Base-by-base conservation (phyloP, 2,329 filamentous ascomycete species). In the Arthroderma uncinatum region DNA sequence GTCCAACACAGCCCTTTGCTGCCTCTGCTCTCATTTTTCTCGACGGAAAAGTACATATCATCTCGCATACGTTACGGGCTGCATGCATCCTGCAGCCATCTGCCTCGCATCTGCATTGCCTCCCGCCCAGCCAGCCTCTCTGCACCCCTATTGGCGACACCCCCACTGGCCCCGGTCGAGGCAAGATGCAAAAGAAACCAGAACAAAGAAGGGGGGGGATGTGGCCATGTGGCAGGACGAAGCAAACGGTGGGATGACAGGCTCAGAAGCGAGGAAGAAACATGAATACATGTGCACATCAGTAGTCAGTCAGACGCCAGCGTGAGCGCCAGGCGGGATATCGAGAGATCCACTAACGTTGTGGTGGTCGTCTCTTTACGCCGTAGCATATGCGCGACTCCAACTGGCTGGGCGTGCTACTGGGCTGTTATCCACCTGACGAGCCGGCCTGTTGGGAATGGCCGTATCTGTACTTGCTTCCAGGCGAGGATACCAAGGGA, bases 171-270 rank as follows among this genome's bases (percentile, higher is more conserved):
- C 47, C 47, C 47, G 12, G 47, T 50, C 47, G 47, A 50, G 47
- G 47, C 47, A 25, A 50, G 47, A 50, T 16, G 47, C 47, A 50
- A 33, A 12, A 50, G 19, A 16, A 25, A 33, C 23, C 28, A 30
- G 4, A 3, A 30, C 4, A 30, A n/a, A 50, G 16, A 50, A 33
- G 14, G 25, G 47, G 47, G 23, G 10, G 19, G 25, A 10, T 28
- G 47, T 50, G 47, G 47, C 47, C 47, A 50, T 50, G 47, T 50
- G 47, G 47, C 47, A 50, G 47, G 47, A 14, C 19, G 47, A 50
- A 33, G 23, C 47, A 50, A 34, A 19, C 25, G 47, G 47, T 50
- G 42, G 21, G 47, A 50, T 50, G 47, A 50, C 47, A 50, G 23
- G 28, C 33, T 19, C 23, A 16, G 25, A 50, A 50, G 47, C 47